A percentile compares a stretch with the other conserved stretches of the same genome.
phyloP scores from a whole-genome alignment of 163 green algal genomes.

The Trebouxia gelatinosa region DNA sequence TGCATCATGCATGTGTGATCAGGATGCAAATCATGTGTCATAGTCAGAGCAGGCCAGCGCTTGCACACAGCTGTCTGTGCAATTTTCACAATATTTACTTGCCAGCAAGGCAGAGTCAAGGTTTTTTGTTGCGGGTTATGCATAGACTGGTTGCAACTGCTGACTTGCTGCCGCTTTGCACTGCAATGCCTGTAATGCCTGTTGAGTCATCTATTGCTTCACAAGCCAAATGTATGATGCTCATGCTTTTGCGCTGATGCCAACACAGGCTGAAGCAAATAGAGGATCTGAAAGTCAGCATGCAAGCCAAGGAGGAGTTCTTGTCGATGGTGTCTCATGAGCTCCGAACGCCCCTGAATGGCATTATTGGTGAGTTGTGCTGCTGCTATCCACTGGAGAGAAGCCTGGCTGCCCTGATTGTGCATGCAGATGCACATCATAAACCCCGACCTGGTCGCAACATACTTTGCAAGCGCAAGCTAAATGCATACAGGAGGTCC shows the following conservation, averaged over 20 bases:
- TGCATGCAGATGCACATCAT: background rate
- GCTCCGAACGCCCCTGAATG: slow-evolving; percentile 52
- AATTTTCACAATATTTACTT: background rate
- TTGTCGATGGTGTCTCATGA: slow-evolving; percentile 48
- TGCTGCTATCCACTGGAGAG: background rate
- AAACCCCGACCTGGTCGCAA: background rate
- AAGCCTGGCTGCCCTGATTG: background rate
- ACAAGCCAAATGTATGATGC: too few relatives aligned
- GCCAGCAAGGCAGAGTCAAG: background rate
- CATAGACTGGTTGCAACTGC: too few relatives aligned
- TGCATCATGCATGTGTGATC: background rate
- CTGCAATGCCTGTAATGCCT: too few relatives aligned
- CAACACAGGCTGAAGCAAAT: slow-evolving; percentile 38
- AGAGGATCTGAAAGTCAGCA: slow-evolving; percentile 44
- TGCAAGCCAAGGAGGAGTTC: slow-evolving; percentile 51
- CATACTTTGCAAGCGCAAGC: background rate
- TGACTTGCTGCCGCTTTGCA: too few relatives aligned
- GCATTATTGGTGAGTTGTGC: slow-evolving; percentile 47
- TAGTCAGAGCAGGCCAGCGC: background rate
- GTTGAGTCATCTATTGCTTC: too few relatives aligned
- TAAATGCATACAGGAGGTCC: background rate
- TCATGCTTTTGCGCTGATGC: background rate
- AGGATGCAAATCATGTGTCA: background rate
- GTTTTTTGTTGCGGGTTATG: background rate
- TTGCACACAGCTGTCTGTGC: background rate